Conservation (phyloP, 148 eudicot species). For the Chenopodium formosanum region DNA sequence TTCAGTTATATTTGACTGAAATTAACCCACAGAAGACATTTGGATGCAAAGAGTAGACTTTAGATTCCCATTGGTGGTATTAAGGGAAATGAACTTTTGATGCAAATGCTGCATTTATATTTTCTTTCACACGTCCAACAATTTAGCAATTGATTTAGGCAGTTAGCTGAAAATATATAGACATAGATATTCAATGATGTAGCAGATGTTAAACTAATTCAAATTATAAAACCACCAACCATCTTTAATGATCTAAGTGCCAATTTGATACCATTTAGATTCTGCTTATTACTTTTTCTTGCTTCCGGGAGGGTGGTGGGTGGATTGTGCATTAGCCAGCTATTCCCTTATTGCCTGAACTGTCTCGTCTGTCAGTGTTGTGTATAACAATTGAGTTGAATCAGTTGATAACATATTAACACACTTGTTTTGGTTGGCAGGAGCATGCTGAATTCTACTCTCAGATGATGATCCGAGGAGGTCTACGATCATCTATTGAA, state of each 20-base stretch:
- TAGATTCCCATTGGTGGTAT: neutral
- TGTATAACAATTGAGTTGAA: neutral
- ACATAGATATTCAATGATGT: neutral
- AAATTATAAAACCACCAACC: neutral
- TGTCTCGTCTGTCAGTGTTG: neutral
- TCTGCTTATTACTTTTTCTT: neutral
- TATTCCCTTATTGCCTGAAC: neutral
- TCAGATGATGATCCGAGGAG: slow-evolving; percentile 41
- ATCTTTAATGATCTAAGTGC: neutral
- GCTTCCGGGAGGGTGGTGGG: neutral
- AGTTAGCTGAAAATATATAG: neutral
- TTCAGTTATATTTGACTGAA: neutral
- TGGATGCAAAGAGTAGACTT: neutral
- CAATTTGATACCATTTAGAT: neutral
- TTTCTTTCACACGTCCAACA: neutral
- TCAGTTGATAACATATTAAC: neutral
- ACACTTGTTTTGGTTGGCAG: slow-evolving; percentile 28
- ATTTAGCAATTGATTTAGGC: neutral
- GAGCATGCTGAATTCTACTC: slow-evolving; percentile 49
- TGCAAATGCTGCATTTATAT: neutral
- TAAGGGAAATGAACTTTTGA: neutral
- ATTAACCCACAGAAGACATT: neutral
- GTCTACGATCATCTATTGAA: slow-evolving; percentile 40
- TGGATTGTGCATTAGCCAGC: neutral
- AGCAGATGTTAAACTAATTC: neutral